Conservation (phyloP, 1,284 basidiomycete genomes). For the Tetrapyrgos nigripes region DNA sequence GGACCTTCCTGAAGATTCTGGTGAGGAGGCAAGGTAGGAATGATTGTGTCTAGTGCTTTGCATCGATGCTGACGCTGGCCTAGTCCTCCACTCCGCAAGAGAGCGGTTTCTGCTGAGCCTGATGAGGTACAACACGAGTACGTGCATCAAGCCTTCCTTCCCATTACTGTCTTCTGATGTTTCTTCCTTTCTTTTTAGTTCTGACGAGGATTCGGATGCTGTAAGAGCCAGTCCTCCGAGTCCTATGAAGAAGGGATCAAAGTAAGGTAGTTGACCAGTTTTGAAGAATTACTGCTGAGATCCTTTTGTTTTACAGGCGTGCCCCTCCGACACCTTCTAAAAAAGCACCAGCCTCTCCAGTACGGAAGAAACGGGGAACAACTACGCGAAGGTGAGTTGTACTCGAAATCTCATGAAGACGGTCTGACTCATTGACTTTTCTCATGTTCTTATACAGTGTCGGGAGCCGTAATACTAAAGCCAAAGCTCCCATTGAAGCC, state of each 20-base stretch:
- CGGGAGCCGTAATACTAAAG: neutral
- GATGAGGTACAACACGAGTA: neutral
- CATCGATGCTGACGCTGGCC: neutral
- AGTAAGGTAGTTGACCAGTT: conserved; percentile 3
- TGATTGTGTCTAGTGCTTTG: neutral
- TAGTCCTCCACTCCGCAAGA: neutral
- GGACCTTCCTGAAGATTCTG: neutral
- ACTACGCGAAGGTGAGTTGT: neutral
- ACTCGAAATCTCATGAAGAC: neutral
- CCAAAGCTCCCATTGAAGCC: neutral
- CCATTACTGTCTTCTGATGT: neutral
- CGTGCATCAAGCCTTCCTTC: neutral
- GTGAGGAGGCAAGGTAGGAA: neutral
- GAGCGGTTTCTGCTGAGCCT: neutral
- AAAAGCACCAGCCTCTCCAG: conserved; percentile 8
- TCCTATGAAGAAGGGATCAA: conserved; percentile 13
- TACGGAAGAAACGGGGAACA: conserved; percentile 6
- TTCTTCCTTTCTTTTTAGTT: neutral
- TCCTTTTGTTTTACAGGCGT: neutral
- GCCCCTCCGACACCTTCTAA: conserved; percentile 1
- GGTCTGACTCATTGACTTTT: neutral
- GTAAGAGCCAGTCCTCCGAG: neutral
- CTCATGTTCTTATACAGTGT: neutral
- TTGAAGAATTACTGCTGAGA: neutral
- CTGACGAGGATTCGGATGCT: neutral